A percentile compares a stretch with the other conserved stretches of the same genome.
These are phyloP conservation scores for Colletotrichum spaethianum DNA, from an alignment of 2,329 filamentous ascomycete species.

Conservation along the genomic window DNA sequence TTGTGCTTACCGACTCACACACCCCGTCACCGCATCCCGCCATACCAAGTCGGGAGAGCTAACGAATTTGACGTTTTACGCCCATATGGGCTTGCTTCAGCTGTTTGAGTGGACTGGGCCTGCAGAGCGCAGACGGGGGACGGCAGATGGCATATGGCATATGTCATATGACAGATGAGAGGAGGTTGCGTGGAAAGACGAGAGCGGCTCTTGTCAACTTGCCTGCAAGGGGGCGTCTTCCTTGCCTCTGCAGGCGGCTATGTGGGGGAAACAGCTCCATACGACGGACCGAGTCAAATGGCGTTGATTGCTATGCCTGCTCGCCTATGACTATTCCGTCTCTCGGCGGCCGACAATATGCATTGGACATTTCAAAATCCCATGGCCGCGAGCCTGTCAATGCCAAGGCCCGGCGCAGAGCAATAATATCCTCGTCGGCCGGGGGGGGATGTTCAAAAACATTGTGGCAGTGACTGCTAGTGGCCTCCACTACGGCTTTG, in stretches of 20 bases:
- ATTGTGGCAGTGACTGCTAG: slow-evolving; percentile 31
- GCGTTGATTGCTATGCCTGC: not conserved
- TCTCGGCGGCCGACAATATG: not conserved
- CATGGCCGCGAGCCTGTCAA: not conserved
- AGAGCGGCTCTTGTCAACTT: slow-evolving; percentile 11
- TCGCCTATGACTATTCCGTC: not conserved
- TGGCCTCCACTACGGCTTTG: slow-evolving; percentile 14
- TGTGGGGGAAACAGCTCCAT: slow-evolving; percentile 1
- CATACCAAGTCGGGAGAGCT: slow-evolving; percentile 5
- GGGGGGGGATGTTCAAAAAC: slow-evolving; percentile 5
- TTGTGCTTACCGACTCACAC: not conserved
- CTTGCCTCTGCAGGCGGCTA: not conserved
- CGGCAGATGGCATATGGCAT: not conserved
- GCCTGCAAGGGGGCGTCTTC: not conserved
- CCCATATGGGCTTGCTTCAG: slow-evolving; percentile 5
- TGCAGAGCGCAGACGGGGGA: not conserved
- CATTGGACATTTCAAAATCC: not conserved
- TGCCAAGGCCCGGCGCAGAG: not conserved
- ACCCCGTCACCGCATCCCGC: not conserved
- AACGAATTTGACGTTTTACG: slow-evolving; percentile 10
- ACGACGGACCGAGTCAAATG: not conserved
- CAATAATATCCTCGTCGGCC: not conserved
- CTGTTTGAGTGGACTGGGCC: not conserved
- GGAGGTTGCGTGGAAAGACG: slow-evolving; percentile 9
- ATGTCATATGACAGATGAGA: not conserved